Evolutionary conservation across 2,329 filamentous ascomycete genomes (phyloP).

Genomic region (Sporothrix inflata): DNA sequence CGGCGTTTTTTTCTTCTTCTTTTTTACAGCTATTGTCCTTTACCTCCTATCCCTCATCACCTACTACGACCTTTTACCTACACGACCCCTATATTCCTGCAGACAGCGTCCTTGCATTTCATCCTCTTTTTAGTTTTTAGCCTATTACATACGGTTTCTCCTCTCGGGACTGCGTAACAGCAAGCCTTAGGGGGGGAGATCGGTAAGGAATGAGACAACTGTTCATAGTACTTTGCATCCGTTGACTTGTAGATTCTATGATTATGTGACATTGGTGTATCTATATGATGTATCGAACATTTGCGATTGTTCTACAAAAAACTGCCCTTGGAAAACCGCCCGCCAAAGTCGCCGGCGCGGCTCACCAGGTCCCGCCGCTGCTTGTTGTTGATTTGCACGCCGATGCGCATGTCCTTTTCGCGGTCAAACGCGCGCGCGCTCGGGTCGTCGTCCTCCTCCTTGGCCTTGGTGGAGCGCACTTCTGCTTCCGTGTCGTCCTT

Average conservation of each 20-base stretch:
- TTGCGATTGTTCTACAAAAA: constrained; percentile 49
- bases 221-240: not conserved
- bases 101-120: not conserved
- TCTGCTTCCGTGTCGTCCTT: constrained; percentile 39
- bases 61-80: not conserved
- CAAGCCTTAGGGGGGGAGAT: not conserved
- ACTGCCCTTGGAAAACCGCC: constrained; percentile 77
- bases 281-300: not conserved
- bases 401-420: constrained; percentile 89
- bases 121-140: not conserved
- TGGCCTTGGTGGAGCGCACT: not conserved
- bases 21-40: not conserved
- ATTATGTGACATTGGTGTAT: not conserved
- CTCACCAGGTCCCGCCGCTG: constrained; percentile 79
- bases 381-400: constrained; percentile 69
- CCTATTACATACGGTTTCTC: not conserved
- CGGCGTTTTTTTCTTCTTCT: not conserved
- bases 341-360: constrained; percentile 79
- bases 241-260: not conserved
- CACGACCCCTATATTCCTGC: not conserved
- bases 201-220: constrained; percentile 1
- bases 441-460: constrained; percentile 79
- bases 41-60: not conserved
- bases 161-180: not conserved
- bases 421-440: constrained; percentile 86